Evolutionary conservation across 1,284 basidiomycete genomes (phyloP), one percentile per base, ranked within the genome.

Genomic region (Leccinum idahoense): DNA sequence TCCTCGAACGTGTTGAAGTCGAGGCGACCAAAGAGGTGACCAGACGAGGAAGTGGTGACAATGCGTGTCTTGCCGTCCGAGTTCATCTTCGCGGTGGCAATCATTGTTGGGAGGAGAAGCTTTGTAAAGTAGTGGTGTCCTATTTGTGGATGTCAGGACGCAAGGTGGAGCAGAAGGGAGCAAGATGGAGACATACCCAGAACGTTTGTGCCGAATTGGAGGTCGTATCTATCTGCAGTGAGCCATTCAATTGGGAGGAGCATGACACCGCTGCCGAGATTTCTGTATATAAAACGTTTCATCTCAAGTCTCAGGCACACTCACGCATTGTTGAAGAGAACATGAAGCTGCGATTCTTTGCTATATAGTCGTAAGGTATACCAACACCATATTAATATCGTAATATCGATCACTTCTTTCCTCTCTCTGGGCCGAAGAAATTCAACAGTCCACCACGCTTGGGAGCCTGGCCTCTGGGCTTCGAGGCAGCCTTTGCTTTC

Each of bases 141-240:
- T 66, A 58, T 15, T 20, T 5, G 15, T 14, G 53, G 26, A 29
- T 5, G 14, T 29, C 53, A 54, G 14, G 23, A 29, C 2, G 14
- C 23, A 51, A 15, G 20, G 11, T 2, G n/a, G n/a, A n/a, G 15
- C 5, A 12, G 20, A 7, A 8, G 3, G 12, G 7, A 5, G 6
- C 8, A 12, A 14, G 12, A 54, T 26, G 5, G 14, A 7, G 14
- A 15, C 10, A 23, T 51, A 74, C 80, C 80, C 29, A 86, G 69
- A 20, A 79, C 76, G 64, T 86, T 87, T 7, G 82, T 84, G 3
- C 84, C 85, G 60, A 84, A 85, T 65, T 85, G 84, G 15, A 85
- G 70, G 58, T 86, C 82, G 64, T 82, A 84, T 2, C 82, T 82
- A 55, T 86, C 80, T 12, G 69, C 71, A 0, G 85, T 86, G 59